Evolutionary conservation across 108 stramenopile genomes (phyloP), one percentile per base, ranked within the genome.

Genomic region (Skeletonema tropicum): DNA sequence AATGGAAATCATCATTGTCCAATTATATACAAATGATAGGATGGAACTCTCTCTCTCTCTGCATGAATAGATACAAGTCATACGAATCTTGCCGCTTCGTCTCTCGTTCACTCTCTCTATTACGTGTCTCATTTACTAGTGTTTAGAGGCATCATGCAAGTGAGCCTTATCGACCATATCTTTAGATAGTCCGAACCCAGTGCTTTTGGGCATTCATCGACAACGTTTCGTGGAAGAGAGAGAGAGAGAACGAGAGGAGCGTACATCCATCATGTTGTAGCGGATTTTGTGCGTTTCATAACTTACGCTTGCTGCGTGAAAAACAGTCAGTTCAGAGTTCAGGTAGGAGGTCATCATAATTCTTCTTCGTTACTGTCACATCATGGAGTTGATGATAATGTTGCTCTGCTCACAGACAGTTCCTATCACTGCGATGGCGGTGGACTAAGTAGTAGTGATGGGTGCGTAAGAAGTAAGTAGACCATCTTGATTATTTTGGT

Each of bases 151-250:
- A 74, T 17, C 74, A 70, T 75, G 81, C 64, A 74, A 62, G 81
- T 77, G 76, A 36, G 76, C 76, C 81, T 77, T 77, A 23, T 82
- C 81, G 81, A 73, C 76, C 81, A 82, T 77, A 52, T 35, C 66
- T 33, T 75, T 79, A 73, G 81, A 82, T 82, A 82, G 76, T 82
- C 81, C 81, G 81, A 82, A 78, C 81, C 81, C 81, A 82, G 81
- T 82, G 81, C 81, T 82, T 62, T 80, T 70, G 48, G 68, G 70
- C 32, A 76, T 71, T 81, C 80, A 81, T 77, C 64, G 80, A 70
- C 64, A 75, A 70, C 80, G 60, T 73, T n/a, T 73, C 13, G 7
- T n/a, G n/a, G n/a, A 17, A 49, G 12, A 9, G 67, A 32, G 14
- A 55, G 45, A 55, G 52, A 25, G 2, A 23, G 19, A 11, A 8